Conservation (phyloP, 1,284 basidiomycete species). For the Cryptococcus sp. region DNA sequence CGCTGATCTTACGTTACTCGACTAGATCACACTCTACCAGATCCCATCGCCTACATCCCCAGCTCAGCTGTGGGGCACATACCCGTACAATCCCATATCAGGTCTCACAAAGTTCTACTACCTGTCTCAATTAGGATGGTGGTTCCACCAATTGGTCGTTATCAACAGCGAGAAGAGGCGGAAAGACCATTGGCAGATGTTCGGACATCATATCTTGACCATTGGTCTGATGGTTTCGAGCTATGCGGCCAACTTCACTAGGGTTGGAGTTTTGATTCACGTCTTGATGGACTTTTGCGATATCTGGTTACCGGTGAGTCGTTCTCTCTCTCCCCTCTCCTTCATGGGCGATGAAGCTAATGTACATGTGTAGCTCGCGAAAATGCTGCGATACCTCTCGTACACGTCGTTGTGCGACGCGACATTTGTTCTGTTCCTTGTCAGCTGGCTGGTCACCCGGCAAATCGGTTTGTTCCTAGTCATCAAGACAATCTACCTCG, state of each 20-base stretch:
- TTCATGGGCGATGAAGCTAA: not conserved
- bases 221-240: conserved; percentile 73
- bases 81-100: conserved; percentile 78
- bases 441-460: conserved; percentile 86
- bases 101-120: conserved; percentile 87
- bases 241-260: conserved; percentile 81
- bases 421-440: conserved; percentile 76
- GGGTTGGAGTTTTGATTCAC: conserved; percentile 84
- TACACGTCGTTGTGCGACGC: conserved; percentile 69
- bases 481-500: conserved; percentile 63
- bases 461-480: conserved; percentile 74
- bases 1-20: conserved; percentile 1
- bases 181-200: conserved; percentile 95
- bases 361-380: conserved; percentile 66
- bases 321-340: not conserved
- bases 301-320: conserved; percentile 80
- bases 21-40: conserved; percentile 67
- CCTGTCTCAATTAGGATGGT: conserved; percentile 87
- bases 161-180: conserved; percentile 90
- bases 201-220: conserved; percentile 91
- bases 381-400: conserved; percentile 86
- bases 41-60: conserved; percentile 72
- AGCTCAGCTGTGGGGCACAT: conserved; percentile 72
- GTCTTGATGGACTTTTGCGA: conserved; percentile 92
- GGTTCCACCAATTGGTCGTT: conserved; percentile 86